Base-by-base conservation (phyloP, 2,329 filamentous ascomycete species). In the Tympanopsis confertula region DNA sequence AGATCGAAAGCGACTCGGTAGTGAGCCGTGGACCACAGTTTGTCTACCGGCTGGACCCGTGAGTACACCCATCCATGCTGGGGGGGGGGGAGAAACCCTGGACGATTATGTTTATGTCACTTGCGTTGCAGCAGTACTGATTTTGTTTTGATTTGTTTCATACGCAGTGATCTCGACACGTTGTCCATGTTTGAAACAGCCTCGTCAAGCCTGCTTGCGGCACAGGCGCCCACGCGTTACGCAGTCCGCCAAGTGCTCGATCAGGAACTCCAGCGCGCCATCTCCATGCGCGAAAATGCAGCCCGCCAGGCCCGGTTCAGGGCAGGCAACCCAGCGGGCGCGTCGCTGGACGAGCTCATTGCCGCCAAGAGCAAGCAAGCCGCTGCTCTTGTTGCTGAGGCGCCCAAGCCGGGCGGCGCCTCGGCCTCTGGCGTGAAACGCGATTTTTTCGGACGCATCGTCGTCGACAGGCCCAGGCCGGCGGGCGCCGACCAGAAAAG, bases 1-100 rank as follows among this genome's bases (percentile, higher is more conserved):
- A 80, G 48, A 74, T 96, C 32, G 87, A 94, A 50, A 69, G 68
- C 12, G 81, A 84, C 24, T 70, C 71, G 5, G 56, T 68, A 4
- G 65, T 62, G 15, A 67, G 68, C 39, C 71, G 75, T 22, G 78
- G 73, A n/a, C 62, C 69, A 14, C 69, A 77, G 47, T 96, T 79
- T 71, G 80, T 94, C 5, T 96, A 94, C 58, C 78, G 91, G 38
- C 88, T 98, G 85, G 89, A 96, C 52, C 91, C 91, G 71, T 88
- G 65, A 69, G 82, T 78, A 15, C 28, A 13, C 14, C 22, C 28
- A 37, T 20, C n/a, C 22, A 35, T 29, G 38, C 30, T 37, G 7
- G 22, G 22, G 7, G 7, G 7, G 7, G 22, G 22, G 7, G 7
- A 26, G 22, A 26, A 7, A 26, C 35, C 24, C 17, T 14, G 14